Evolutionary conservation across 2,329 filamentous ascomycete species (phyloP).

Genomic region (Penicillium sp.): DNA sequence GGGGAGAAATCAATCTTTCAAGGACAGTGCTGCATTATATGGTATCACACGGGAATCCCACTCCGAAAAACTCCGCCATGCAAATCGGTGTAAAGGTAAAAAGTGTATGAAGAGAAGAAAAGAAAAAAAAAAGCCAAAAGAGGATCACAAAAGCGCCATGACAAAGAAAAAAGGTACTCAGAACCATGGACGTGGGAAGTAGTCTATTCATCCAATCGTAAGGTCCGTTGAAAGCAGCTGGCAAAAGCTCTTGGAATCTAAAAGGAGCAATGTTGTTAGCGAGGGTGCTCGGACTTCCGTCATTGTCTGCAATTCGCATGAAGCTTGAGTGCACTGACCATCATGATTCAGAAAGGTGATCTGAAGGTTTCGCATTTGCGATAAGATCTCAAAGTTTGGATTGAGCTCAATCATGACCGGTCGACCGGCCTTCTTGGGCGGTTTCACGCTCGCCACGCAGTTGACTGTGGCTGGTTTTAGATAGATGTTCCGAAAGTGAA

Average conservation of each 20-base stretch:
- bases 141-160: not conserved
- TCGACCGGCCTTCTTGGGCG: conserved; percentile 42
- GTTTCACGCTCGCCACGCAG: conserved; percentile 41
- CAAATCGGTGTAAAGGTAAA: conserved; percentile 7
- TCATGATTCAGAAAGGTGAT: conserved; percentile 44
- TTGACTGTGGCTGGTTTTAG: conserved; percentile 33
- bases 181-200: not conserved
- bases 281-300: not conserved
- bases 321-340: conserved; percentile 29
- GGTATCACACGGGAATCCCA: conserved; percentile 18
- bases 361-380: conserved; percentile 41
- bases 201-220: conserved; percentile 25
- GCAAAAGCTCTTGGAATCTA: conserved; percentile 37
- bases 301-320: not conserved
- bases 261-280: conserved; percentile 11
- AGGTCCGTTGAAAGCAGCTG: conserved; percentile 32
- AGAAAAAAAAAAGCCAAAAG: not conserved
- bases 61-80: conserved; percentile 23
- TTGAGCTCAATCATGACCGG: conserved; percentile 41
- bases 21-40: conserved; percentile 1
- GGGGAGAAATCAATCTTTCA: not conserved
- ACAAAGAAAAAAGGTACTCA: conserved; percentile 3
- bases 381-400: conserved; percentile 46
- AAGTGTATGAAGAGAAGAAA: not conserved
- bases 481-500: not conserved